These are phyloP conservation scores for Talaromyces sp. DNA, from an alignment of 2,329 filamentous ascomycete genomes.

Conservation along the genomic window DNA sequence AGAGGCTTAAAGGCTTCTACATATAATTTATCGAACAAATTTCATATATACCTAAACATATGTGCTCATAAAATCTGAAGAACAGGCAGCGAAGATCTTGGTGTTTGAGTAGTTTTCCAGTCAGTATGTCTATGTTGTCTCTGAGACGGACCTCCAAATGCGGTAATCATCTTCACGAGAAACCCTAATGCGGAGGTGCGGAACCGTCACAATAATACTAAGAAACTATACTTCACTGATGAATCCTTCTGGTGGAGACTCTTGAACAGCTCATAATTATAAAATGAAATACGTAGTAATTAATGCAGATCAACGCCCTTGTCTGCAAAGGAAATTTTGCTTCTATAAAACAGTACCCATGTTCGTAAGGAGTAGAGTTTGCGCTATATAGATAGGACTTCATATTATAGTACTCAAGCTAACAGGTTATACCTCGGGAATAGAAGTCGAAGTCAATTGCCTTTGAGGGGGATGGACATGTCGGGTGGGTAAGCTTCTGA, in stretches of 20 bases:
- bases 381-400: neutral
- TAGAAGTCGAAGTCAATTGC: neutral
- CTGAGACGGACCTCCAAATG: neutral
- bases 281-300: neutral
- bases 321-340: neutral
- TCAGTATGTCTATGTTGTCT: neutral
- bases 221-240: neutral
- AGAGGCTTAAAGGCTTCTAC: neutral
- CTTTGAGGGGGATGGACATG: neutral
- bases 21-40: neutral
- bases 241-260: neutral
- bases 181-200: neutral
- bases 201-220: neutral
- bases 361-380: neutral
- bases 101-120: neutral
- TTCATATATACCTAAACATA: neutral
- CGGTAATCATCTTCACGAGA: neutral
- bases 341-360: neutral
- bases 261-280: neutral
- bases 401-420: neutral
- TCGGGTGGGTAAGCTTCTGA: neutral
- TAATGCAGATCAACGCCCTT: neutral
- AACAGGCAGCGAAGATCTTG: neutral
- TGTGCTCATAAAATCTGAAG: neutral
- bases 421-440: neutral